Percentiles rank a stretch among this genome's conserved stretches.
Conservation (phyloP, 1,284 basidiomycete genomes). For the Termitomyces sp. region DNA sequence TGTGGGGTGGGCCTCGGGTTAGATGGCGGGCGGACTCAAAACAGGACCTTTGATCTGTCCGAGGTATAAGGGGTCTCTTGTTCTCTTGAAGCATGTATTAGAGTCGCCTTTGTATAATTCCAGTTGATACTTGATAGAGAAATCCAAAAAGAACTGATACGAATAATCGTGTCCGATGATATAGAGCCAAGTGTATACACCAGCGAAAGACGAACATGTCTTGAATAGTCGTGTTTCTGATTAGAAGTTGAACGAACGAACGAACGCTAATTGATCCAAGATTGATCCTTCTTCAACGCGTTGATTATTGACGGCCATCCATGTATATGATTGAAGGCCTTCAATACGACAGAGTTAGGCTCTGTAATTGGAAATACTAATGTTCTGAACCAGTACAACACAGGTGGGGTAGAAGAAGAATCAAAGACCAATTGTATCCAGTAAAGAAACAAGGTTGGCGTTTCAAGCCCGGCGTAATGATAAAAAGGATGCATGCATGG, state of each 20-base stretch:
- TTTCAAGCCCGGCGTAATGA: not conserved
- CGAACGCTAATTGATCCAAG: not conserved
- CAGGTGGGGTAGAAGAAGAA: not conserved
- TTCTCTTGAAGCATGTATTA: too few species aligned
- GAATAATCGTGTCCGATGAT: too few species aligned
- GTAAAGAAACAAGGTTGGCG: not conserved
- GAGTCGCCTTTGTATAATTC: too few species aligned
- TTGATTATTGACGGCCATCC: not conserved
- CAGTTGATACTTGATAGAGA: too few species aligned
- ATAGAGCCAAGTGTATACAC: too few species aligned
- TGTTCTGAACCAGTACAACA: too few species aligned
- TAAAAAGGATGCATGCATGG: not conserved
- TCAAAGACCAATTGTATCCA: not conserved
- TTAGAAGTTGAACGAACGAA: not conserved
- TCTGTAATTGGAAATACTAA: not conserved
- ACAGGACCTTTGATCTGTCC: too few species aligned
- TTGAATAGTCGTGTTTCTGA: not conserved
- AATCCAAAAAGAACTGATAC: too few species aligned
- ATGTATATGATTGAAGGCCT: not conserved
- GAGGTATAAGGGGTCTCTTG: too few species aligned
- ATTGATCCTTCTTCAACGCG: not conserved
- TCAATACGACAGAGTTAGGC: not conserved
- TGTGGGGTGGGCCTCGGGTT: too few species aligned
- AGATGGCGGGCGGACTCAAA: too few species aligned
- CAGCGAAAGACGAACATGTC: not conserved